phyloP scores from a whole-genome alignment of 257 asterid species.

The Handroanthus guayacan region DNA sequence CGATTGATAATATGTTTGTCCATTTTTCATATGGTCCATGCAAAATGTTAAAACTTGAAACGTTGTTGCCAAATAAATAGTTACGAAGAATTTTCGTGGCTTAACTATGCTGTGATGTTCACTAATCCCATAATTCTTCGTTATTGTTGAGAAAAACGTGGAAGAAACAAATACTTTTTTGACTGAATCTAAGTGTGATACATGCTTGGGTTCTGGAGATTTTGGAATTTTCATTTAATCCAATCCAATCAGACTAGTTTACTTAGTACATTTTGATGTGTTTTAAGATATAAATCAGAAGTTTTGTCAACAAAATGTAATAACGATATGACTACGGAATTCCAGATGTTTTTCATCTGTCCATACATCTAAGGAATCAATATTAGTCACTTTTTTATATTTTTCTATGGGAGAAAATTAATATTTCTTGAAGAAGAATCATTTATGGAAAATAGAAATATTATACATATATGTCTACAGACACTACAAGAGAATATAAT shows the following conservation, averaged over 20 bases:
- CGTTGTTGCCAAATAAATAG: background rate
- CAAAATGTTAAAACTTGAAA: background rate
- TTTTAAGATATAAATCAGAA: no score
- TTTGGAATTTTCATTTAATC: background rate
- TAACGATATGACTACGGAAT: no score
- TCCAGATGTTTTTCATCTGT: no score
- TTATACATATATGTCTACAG: no score
- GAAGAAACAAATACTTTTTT: constrained; percentile 36
- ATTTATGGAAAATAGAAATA: no score
- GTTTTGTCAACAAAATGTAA: background rate
- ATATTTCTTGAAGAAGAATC: no score
- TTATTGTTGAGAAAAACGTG: constrained; percentile 25
- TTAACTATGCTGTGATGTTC: constrained; percentile 4
- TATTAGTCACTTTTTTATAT: no score
- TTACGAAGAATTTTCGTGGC: background rate
- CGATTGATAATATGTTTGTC: background rate
- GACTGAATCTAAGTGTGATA: constrained; percentile 1
- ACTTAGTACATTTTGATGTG: constrained; percentile 1
- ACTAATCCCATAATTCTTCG: background rate
- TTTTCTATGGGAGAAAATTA: no score
- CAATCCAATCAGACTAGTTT: constrained; percentile 18
- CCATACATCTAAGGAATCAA: no score
- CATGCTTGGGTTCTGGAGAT: background rate
- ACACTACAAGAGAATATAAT: no score
- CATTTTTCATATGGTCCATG: background rate